Conservation (phyloP, 345 rosid species). For the Pseudoturritis turrita region DNA sequence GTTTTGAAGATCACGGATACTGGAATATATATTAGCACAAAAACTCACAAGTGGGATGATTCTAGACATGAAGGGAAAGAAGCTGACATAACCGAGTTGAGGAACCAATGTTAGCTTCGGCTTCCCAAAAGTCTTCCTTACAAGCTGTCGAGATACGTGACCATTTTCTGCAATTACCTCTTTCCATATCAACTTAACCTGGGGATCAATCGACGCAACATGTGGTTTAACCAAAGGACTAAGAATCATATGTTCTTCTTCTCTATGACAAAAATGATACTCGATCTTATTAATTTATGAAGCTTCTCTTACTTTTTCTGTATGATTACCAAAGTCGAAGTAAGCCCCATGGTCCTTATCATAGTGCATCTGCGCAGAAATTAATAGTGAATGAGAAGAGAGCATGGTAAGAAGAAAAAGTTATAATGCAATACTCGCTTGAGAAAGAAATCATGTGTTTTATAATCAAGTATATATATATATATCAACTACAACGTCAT, state of each 20-base stretch:
- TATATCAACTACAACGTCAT: background rate
- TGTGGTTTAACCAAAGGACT: background rate
- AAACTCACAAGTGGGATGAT: constrained; percentile 86
- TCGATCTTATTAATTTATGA: background rate
- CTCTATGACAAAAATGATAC: background rate
- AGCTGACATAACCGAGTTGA: constrained; percentile 88
- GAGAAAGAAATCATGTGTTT: background rate
- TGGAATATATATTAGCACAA: background rate
- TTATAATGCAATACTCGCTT: background rate
- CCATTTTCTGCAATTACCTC: constrained; percentile 47
- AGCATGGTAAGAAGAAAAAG: background rate
- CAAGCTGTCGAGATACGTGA: constrained; percentile 59
- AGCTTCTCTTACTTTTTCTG: constrained; percentile 70
- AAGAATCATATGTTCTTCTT: background rate
- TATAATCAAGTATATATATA: background rate
- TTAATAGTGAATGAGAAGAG: background rate
- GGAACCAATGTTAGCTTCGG: constrained; percentile 76
- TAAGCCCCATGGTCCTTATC: constrained; percentile 74
- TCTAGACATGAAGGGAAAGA: constrained; percentile 84
- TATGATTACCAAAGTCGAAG: constrained; percentile 90
- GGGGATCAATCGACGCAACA: constrained; percentile 4
- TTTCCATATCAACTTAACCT: constrained; percentile 89
- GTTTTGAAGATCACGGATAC: background rate
- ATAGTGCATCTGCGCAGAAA: constrained; percentile 68
- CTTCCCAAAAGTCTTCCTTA: constrained; percentile 59